Base-by-base conservation (phyloP, 1,139 yeast species). In the Arxiozyma heterogenica region DNA sequence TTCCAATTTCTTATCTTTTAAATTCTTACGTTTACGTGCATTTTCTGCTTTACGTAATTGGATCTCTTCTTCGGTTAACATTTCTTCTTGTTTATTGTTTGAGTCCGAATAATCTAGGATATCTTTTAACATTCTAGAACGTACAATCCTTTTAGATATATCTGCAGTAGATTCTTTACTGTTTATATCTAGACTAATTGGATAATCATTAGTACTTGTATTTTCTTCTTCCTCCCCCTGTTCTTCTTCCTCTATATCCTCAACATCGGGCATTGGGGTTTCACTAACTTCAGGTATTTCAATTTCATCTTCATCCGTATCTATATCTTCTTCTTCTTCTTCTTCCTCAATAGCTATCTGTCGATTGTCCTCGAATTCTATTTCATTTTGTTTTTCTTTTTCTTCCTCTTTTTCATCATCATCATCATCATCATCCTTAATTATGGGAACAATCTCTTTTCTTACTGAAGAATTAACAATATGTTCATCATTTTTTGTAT, bases 21-120 rank as follows among this genome's bases (percentile, higher is more conserved):
- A 79, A 65, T 93, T 93, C 68, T 86, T 86, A 59, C 98, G 78
- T 68, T 91, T 81, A 61, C 98, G 79, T 0, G 97, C 93, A 64
- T 82, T 84, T 66, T 93, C 98, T 0, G 95, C 91, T 58, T 90
- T 83, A 46, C 90, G 78, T 56, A 89, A 71, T 43, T 88, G 88
- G 44, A 83, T 78, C 69, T 91, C 95, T 66, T 93, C 96, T 55
- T 84, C 96, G 0, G 95, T 84, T 54, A 87, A 77, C 41, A 54
- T 50, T 39, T 56, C 59, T 49, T 59, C 61, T 22, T 58, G 55
- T 18, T 57, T 51, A 55, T 56, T 70, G 64, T 60, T 68, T 30
- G 15, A 20, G 15, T 34, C n/a, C 7, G 41, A 34, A 21, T 38
- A 34, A 38, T 62, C 68, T 54, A 63, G 53, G 15, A 63, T 57